A percentile compares a stretch with the other conserved stretches of the same genome.
phyloP scores from a whole-genome alignment of 164 flowering plant genomes.

The Berberis thunbergii region DNA sequence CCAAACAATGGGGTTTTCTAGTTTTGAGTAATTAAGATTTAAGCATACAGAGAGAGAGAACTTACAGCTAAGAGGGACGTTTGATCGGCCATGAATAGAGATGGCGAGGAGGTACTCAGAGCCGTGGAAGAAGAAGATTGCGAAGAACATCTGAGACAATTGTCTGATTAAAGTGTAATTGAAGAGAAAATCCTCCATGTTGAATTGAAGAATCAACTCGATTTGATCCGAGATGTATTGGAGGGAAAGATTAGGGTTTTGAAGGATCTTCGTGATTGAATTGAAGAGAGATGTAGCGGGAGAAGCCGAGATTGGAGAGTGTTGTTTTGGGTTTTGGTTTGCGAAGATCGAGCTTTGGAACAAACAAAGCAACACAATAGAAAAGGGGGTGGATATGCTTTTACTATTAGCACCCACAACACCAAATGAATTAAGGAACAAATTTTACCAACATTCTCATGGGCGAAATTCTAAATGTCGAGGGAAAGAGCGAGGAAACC shows the following conservation, averaged over 20 bases:
- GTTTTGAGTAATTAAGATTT: too few relatives aligned
- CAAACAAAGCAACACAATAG: too few relatives aligned
- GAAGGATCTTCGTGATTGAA: background rate
- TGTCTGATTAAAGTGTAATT: constrained; percentile 47
- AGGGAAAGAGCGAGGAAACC: too few relatives aligned
- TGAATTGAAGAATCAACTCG: constrained; percentile 6
- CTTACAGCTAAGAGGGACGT: constrained; percentile 32
- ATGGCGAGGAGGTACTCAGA: constrained; percentile 63
- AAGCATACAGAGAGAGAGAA: background rate
- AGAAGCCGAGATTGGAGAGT: background rate
- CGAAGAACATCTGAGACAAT: constrained; percentile 47
- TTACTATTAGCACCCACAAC: too few relatives aligned
- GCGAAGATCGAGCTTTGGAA: too few relatives aligned
- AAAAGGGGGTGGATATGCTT: too few relatives aligned
- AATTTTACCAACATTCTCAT: too few relatives aligned
- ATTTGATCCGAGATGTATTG: background rate
- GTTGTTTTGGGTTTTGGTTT: too few relatives aligned
- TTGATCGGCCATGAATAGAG: constrained; percentile 48
- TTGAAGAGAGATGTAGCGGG: background rate
- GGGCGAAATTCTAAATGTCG: too few relatives aligned
- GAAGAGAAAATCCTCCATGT: constrained; percentile 37
- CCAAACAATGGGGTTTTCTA: too few relatives aligned
- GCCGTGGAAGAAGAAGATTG: constrained; percentile 51
- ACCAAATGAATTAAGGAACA: too few relatives aligned
- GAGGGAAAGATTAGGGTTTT: constrained; percentile 4